Percentiles rank a stretch among this genome's conserved stretches.
These are phyloP conservation scores for Rheum nobile DNA, from an alignment of 148 eudicot species.

Conservation along the genomic window DNA sequence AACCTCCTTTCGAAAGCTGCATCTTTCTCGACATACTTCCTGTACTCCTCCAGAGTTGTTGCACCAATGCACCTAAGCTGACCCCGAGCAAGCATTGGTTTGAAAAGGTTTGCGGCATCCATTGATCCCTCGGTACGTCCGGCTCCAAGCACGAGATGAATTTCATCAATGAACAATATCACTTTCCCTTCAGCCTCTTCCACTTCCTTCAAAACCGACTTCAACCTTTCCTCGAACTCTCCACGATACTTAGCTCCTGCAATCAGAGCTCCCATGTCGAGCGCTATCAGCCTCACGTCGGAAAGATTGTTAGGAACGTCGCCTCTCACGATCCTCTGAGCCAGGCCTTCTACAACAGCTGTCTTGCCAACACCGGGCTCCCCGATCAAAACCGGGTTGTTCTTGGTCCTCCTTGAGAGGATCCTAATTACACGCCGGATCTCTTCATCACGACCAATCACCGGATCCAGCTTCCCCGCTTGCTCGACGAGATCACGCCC, in stretches of 20 bases:
- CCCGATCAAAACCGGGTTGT: slow-evolving; percentile 83
- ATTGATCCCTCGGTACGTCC: slow-evolving; percentile 88
- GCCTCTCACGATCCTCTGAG: slow-evolving; percentile 70
- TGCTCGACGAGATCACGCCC: slow-evolving; percentile 78
- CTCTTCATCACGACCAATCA: slow-evolving; percentile 81
- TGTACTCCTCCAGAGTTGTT: slow-evolving; percentile 19
- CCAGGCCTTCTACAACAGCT: slow-evolving; percentile 78
- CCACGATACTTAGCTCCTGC: slow-evolving; percentile 88
- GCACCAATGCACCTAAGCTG: slow-evolving; percentile 25
- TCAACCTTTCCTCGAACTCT: slow-evolving; percentile 75
- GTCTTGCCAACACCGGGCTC: slow-evolving; percentile 93
- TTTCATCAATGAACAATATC: slow-evolving; percentile 70
- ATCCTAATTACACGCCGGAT: slow-evolving; percentile 67
- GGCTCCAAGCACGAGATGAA: slow-evolving; percentile 76
- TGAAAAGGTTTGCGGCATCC: slow-evolving; percentile 88
- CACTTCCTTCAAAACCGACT: slow-evolving; percentile 77
- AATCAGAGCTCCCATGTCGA: slow-evolving; percentile 84
- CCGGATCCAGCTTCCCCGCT: slow-evolving; percentile 85
- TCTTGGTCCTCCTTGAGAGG: slow-evolving; percentile 78
- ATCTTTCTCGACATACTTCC: slow-evolving; percentile 24
- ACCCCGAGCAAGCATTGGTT: slow-evolving; percentile 30
- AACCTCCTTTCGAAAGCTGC: slow-evolving; percentile 23
- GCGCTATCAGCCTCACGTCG: slow-evolving; percentile 63
- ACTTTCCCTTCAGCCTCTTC: slow-evolving; percentile 89
- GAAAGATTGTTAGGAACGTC: slow-evolving; percentile 72